A percentile compares a stretch with the other conserved stretches of the same genome.
These are phyloP conservation scores for Solanum hybrid DNA, from an alignment of 305 asterid genomes.

Conservation along the genomic window DNA sequence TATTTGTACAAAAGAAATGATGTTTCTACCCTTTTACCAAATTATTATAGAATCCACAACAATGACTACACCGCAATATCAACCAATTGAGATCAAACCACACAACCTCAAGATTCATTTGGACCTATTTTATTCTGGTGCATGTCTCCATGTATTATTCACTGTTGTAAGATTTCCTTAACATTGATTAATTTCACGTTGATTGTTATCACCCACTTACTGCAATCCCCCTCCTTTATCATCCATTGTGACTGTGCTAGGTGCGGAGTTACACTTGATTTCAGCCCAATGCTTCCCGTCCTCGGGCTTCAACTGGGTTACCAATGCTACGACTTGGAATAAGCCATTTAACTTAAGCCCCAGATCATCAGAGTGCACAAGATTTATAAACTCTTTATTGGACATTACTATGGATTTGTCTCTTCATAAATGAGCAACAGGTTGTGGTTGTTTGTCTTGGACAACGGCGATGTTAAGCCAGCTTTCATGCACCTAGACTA, in stretches of 20 bases:
- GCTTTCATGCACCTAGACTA: background rate
- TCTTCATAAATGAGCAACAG: background rate
- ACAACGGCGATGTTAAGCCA: background rate
- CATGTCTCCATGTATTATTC: background rate
- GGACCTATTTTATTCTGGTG: background rate
- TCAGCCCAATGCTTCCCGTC: background rate
- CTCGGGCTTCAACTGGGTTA: background rate
- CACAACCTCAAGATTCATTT: background rate
- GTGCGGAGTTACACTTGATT: background rate
- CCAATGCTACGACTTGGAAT: background rate
- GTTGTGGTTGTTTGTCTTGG: background rate
- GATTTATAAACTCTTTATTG: background rate
- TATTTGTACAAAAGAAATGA: background rate
- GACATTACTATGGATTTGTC: background rate
- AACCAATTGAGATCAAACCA: background rate
- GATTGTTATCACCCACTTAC: background rate
- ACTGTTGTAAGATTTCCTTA: background rate
- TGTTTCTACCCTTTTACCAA: background rate
- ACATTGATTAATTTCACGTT: background rate
- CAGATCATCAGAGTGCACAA: background rate
- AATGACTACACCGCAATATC: background rate
- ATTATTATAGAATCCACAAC: background rate
- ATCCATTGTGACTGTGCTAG: background rate
- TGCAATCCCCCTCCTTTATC: background rate
- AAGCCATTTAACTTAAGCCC: background rate